Conservation (phyloP, 495 filamentous ascomycete genomes). For the Hypoxylon subgilvum region DNA sequence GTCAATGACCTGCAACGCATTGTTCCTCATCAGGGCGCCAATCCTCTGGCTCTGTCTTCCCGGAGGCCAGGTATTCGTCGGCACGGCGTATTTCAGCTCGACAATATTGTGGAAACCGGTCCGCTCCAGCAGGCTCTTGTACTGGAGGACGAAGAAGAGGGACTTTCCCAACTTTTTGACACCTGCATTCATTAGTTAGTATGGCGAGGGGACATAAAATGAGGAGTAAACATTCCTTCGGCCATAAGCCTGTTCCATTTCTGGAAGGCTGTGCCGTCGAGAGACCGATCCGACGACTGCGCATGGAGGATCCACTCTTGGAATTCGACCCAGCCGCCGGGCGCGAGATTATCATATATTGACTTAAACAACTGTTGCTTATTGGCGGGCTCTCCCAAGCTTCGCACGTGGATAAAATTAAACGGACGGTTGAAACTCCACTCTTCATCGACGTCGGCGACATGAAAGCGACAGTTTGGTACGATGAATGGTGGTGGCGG, state of each 20-base stretch:
- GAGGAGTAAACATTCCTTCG: conserved; percentile 24
- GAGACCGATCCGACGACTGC: conserved; percentile 45
- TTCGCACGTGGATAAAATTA: conserved; percentile 49
- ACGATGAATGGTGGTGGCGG: conserved; percentile 43
- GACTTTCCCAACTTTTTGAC: conserved; percentile 41
- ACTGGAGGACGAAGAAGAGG: conserved; percentile 40
- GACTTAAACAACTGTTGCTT: conserved; percentile 43
- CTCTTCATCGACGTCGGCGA: conserved; percentile 44
- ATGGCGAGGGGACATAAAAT: not conserved
- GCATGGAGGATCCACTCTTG: conserved; percentile 57
- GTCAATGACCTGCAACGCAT: conserved; percentile 45
- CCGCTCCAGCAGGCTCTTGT: conserved; percentile 39
- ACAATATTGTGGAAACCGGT: conserved; percentile 48
- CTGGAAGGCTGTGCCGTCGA: conserved; percentile 44
- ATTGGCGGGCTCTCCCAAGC: conserved; percentile 53
- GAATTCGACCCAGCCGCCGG: conserved; percentile 63
- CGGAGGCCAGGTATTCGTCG: conserved; percentile 52
- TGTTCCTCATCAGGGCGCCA: conserved; percentile 47
- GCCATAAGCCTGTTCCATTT: conserved; percentile 44
- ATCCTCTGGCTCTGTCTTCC: conserved; percentile 56
- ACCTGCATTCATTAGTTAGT: conserved; percentile 20
- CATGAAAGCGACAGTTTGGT: conserved; percentile 45
- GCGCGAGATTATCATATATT: conserved; percentile 50
- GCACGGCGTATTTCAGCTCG: conserved; percentile 43
- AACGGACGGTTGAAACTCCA: conserved; percentile 43